Evolutionary conservation across 768 basidiomycete species (phyloP), one percentile per base, ranked within the genome.

Genomic region (Boletus tylopilopsis): DNA sequence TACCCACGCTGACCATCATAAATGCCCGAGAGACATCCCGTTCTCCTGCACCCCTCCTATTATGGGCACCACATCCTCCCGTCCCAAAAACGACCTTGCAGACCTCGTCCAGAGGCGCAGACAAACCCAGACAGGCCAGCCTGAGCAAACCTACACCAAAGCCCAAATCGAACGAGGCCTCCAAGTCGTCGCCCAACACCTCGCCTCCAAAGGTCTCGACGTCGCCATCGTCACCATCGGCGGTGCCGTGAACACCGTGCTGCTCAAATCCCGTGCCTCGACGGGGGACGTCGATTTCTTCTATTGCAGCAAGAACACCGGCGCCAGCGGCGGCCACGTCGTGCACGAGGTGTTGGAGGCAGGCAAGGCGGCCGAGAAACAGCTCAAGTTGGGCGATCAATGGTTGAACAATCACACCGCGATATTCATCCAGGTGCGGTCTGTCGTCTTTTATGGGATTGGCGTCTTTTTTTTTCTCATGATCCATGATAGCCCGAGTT

Each of bases 211-310:
- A 21, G 6, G 15, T 6, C 51, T 43, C 36, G 9, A 53, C 8
- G 32, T 40, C 21, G 15, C 42, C 42, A 51, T 53, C 39, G 49
- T 45, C 34, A 13, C 51, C 21, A 43, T 51, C 19, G 52, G 52
- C 2, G 52, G 49, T 2, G 52, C 52, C 16, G 52, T 53, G 10
- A 53, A 51, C 43, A 53, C 49, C 5, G 43, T 53, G 39, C 6
- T 41, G 11, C 29, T 51, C 22, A 32, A 42, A 30, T 41, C 33
- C 27, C 52, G 49, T 23, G 49, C 49, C 16, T 35, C 52, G 25
- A 53, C 49, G 2, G 43, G 52, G 27, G 52, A 51, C 10, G 49
- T 53, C 32, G 52, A 53, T 32, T 53, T 51, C 49, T 53, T 53
- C 25, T 51, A 51, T 9, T 38, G 43, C 27, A 51, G 38, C 10